These are phyloP conservation scores for Funneliformis geosporum DNA, from an alignment of 192 early-diverging fungal genomes.

Conservation along the genomic window DNA sequence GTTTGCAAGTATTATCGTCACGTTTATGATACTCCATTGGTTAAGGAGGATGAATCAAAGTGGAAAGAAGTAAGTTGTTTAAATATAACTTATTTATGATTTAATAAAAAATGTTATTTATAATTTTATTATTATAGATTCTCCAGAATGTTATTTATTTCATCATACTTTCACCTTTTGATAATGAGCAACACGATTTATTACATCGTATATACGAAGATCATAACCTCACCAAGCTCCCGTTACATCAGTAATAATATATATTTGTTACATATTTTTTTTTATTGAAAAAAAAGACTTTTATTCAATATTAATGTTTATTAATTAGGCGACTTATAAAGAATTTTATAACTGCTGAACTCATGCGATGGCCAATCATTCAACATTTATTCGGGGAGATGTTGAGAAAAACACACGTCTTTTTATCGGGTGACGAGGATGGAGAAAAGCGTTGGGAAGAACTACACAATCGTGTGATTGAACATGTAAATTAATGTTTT, in stretches of 20 bases:
- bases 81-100: background rate
- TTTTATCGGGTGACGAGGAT: slow-evolving; percentile 70
- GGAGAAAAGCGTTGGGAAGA: slow-evolving; percentile 78
- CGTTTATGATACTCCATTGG: slow-evolving; percentile 82
- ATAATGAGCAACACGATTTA: slow-evolving; percentile 95
- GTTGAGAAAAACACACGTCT: slow-evolving; percentile 74
- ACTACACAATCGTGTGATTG: slow-evolving; percentile 92
- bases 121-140: slow-evolving; percentile 44
- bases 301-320: background rate
- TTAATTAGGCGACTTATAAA: slow-evolving; percentile 73
- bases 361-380: slow-evolving; percentile 95
- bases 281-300: background rate
- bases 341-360: slow-evolving; percentile 87
- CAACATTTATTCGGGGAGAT: slow-evolving; percentile 84
- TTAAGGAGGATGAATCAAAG: slow-evolving; percentile 76
- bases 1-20: slow-evolving; percentile 91
- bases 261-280: background rate
- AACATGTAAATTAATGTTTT: slow-evolving; percentile 68
- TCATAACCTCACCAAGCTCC: slow-evolving; percentile 71
- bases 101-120: background rate
- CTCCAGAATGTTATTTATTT: slow-evolving; percentile 85
- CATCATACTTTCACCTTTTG: slow-evolving; percentile 86
- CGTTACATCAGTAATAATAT: slow-evolving; percentile 66
- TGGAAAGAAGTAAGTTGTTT: slow-evolving; percentile 64
- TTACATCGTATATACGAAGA: slow-evolving; percentile 86